These are phyloP conservation scores for Fusarium sp. DNA, from an alignment of 2,329 filamentous ascomycete genomes.

Conservation along the genomic window DNA sequence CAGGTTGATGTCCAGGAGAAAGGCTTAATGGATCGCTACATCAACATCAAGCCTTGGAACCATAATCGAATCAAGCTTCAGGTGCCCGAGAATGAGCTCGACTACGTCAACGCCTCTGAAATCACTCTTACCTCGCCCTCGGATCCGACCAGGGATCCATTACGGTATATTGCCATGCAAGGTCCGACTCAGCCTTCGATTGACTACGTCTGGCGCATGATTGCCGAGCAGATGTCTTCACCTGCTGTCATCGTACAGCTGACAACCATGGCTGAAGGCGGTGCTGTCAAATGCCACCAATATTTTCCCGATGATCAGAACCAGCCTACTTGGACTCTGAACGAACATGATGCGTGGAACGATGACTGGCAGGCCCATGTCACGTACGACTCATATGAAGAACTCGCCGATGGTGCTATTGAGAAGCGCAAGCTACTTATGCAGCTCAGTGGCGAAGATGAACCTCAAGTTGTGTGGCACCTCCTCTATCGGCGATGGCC, in stretches of 20 bases:
- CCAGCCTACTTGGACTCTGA: slow-evolving; percentile 67
- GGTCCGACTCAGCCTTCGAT: slow-evolving; percentile 83
- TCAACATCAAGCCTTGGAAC: slow-evolving; percentile 90
- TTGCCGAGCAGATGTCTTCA: slow-evolving; percentile 79
- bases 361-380: slow-evolving; percentile 78
- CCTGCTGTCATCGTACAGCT: slow-evolving; percentile 93
- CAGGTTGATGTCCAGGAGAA: slow-evolving; percentile 50
- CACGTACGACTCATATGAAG: slow-evolving; percentile 73
- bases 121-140: slow-evolving; percentile 67
- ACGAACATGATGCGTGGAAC: slow-evolving; percentile 73
- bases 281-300: slow-evolving; percentile 85
- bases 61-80: slow-evolving; percentile 85
- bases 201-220: slow-evolving; percentile 95
- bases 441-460: slow-evolving; percentile 60
- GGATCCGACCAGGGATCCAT: slow-evolving; percentile 54
- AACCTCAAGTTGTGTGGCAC: slow-evolving; percentile 78
- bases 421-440: slow-evolving; percentile 81
- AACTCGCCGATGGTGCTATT: slow-evolving; percentile 67
- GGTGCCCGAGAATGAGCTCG: slow-evolving; percentile 78
- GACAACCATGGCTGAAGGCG: slow-evolving; percentile 85
- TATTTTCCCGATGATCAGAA: slow-evolving; percentile 80
- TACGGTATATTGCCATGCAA: slow-evolving; percentile 90
- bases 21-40: slow-evolving; percentile 79
- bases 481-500: slow-evolving; percentile 90
- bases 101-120: slow-evolving; percentile 87